Conservation (phyloP, 2,329 filamentous ascomycete genomes). For the Aspergillus sergii region DNA sequence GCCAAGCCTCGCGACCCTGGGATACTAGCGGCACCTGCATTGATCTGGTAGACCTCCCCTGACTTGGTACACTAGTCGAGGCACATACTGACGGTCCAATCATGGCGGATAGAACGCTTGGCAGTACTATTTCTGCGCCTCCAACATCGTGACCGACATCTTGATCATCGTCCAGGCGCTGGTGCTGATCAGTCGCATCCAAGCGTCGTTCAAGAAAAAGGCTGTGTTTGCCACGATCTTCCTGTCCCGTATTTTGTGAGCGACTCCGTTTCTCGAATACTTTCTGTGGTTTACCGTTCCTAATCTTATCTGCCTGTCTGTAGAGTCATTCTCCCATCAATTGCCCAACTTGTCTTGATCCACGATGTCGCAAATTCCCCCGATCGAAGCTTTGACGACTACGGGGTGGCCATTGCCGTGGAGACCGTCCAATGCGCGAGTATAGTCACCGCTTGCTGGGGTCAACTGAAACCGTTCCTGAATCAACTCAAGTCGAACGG, state of each 20-base stretch:
- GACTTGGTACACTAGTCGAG: background rate
- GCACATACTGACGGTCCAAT: background rate
- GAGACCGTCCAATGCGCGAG: constrained; percentile 25
- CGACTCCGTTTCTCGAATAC: background rate
- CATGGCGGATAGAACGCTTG: constrained; percentile 12
- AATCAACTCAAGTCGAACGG: constrained; percentile 24
- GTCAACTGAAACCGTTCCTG: constrained; percentile 26
- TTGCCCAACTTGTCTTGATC: constrained; percentile 19
- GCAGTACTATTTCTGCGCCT: constrained; percentile 20
- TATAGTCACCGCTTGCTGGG: constrained; percentile 28
- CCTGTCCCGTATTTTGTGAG: constrained; percentile 24
- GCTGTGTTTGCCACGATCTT: constrained; percentile 25
- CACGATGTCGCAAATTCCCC: constrained; percentile 9
- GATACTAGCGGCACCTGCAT: constrained; percentile 23
- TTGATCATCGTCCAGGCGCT: constrained; percentile 26
- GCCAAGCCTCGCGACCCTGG: constrained; percentile 21
- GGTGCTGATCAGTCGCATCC: constrained; percentile 22
- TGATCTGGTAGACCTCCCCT: constrained; percentile 16
- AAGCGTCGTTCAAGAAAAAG: constrained; percentile 22
- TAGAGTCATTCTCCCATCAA: constrained; percentile 19
- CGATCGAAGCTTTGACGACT: constrained; percentile 24
- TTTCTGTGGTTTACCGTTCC: background rate
- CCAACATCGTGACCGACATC: constrained; percentile 27
- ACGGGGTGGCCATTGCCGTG: constrained; percentile 21
- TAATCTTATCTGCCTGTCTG: background rate